Evolutionary conservation across 2,329 filamentous ascomycete species (phyloP), one percentile per base, ranked within the genome.

Genomic region (Fonsecaea pedrosoi): DNA sequence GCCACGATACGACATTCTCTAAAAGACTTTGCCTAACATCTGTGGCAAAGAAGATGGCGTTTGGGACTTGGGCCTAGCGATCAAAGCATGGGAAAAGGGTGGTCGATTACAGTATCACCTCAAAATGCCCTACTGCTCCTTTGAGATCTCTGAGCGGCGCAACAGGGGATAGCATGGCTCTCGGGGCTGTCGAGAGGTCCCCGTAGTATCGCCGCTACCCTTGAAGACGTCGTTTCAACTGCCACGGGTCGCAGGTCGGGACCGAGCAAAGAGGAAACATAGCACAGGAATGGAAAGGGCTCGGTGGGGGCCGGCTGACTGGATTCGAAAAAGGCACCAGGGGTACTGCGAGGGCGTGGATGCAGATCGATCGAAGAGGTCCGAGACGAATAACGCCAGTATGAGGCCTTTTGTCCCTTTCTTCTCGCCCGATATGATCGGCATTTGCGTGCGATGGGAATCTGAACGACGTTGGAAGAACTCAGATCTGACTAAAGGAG

Each of bases 1-100:
- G 61, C 56, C 32, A 56, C 55, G 54, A 64, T 67, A 35, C 65
- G 61, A 67, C 65, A 35, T 45, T 55, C 35, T 38, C 35, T n/a
- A 53, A 34, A 45, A 38, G 13, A 37, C 34, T 34, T 37, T 59
- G 60, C 64, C 61, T 64, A 58, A 59, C 38, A 21, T 56, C 35
- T 64, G 65, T 67, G 65, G 65, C 65, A 62, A 67, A 54, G 45
- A 56, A 40, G 18, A 59, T 7, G 32, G 21, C 50, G 21, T 10
- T 54, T 58, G 38, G 45, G 45, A n/a, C 45, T 34, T 53, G 56
- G 60, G 55, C 21, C 57, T 30, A 59, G 57, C 56, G 18, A 40
- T 13, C 25, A 38, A 15, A 30, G 32, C 10, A 35, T 40, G 48
- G 45, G 18, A 55, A 57, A n/a, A 13, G 48, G 42, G 4, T 32